Evolutionary conservation across 345 rosid genomes (phyloP), one percentile per base, ranked within the genome.

Genomic region (Lagerstroemia speciosa): DNA sequence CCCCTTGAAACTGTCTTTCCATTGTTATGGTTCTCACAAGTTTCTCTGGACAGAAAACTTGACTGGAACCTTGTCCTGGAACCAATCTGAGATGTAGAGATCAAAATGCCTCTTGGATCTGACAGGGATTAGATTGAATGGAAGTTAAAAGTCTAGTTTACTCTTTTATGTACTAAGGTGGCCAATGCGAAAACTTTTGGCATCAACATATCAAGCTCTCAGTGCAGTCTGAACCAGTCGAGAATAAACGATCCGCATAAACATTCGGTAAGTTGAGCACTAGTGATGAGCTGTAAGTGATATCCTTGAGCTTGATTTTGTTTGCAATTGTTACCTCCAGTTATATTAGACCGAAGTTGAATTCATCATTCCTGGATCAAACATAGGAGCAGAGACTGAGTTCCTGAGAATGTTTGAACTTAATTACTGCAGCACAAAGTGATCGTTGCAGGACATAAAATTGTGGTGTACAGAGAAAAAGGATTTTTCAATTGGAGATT

Each of bases 31-130:
- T 20, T 52, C 57, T 52, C 41, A 63, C 15, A 4, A 34, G 26
- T 63, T 38, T 16, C 50, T 34, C 45, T 71, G 50, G 74, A 82
- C 30, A 71, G 74, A 68, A 62, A 67, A 0, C 19, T 77, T 2
- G 79, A 75, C 55, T 79, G 77, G 86, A 81, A 80, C 58, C 65
- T n/a, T n/a, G n/a, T n/a, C n/a, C n/a, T n/a, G n/a, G n/a, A n/a
- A n/a, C n/a, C n/a, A 68, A 27, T 29, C 65, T 22, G 76, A 78
- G 74, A 73, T 71, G 48, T 81, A 81, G 80, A 31, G 53, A 58
- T 32, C n/a, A 15, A 38, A 15, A 11, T 37, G 46, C 46, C 24
- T 38, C 11, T 34, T 38, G 20, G 40, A 30, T 38, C 52, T 27
- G 10, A 20, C 22, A 9, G 0, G 29, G 37, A 22, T 20, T 31